Evolutionary conservation across 768 basidiomycete species (phyloP), one percentile per base, ranked within the genome.

Genomic region (Infundibulicybe gibba): DNA sequence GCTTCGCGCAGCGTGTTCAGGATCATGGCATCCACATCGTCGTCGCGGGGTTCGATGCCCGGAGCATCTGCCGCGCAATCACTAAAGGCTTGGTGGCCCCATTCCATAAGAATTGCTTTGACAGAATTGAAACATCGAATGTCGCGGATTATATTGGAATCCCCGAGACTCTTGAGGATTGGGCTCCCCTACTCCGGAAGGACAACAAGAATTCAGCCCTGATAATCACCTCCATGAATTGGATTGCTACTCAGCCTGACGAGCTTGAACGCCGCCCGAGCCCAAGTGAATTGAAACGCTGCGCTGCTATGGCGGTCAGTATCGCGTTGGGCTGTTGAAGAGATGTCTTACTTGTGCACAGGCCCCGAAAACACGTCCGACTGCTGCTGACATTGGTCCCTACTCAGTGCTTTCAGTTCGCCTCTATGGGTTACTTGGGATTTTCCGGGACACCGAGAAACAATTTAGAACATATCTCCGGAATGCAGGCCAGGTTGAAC

Each of bases 11-110:
- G 42, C 61, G 62, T 16, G 52, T 68, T 31, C 54, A 57, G 40
- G 54, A 65, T 35, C 54, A 55, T 25, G 32, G 50, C 15, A 59
- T 68, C 43, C 57, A 55, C 37, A 59, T 66, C 42, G 57, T 57
- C 20, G 34, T 67, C 8, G 63, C 63, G 8, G 57, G 53, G 45
- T 51, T 51, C n/a, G 70, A 76, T 40, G 66, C 74, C 11, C 45
- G 50, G 8, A 43, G 47, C 6, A 62, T 75, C 25, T 54, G 72
- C 4, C 47, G 48, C n/a, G 45, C 35, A 0, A 63, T 76, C 20
- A 43, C 49, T 16, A 49, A 51, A 4, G 60, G 57, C 14, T 45
- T 49, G 9, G 41, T 65, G 12, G 49, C 51, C 14, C 51, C 59
- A 1, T 67, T 67, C 47, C 48, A 55, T 11, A 49, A 51, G 33